Evolutionary conservation across 805 yeast species (phyloP), one percentile per base, ranked within the genome.

Genomic region (Ogataea saltuana): DNA sequence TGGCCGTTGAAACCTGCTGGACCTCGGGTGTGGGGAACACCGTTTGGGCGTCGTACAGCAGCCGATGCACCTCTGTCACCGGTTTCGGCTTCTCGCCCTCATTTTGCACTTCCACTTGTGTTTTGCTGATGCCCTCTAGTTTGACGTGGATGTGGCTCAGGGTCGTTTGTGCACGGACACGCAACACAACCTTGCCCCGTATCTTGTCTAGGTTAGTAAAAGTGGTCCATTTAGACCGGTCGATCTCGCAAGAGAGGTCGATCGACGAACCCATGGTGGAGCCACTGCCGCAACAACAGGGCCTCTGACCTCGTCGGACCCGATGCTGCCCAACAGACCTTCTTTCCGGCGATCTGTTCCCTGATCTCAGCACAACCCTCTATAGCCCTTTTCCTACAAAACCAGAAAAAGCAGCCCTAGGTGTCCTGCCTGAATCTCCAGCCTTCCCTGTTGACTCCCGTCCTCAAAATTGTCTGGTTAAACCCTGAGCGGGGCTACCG

Each of bases 1-100:
- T 67, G 8, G 72, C 64, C 30, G 54, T 61, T 20, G 75, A 64
- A 1, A 73, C 76, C 35, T 63, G 56, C 17, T 78, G 58, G 10
- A 76, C 68, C 40, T 76, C 72, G 11, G 64, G 67, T 0, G 83
- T 78, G 2, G 82, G 83, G 44, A 78, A 78, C 19, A 78, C 75
- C 0, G 76, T 67, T 20, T 53, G 43, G 1, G 78, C 69, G 41
- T 76, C 79, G 50, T 76, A 77, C 16, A 78, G 61, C 8, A 77
- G 59, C 44, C 69, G 69, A 53, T 78, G 83, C 6, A 56, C 55
- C 49, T 72, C 78, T 15, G 25, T 17, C 2, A 46, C 41, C 2
- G 51, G 46, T 29, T 42, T 41, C 3, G 51, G 20, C 19, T 43
- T 33, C 37, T 48, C 46, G 12, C 47, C 44, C 5, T 42, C 46